Conservation (phyloP, 2,329 filamentous ascomycete species). For the Aspergillus carbonarius region DNA sequence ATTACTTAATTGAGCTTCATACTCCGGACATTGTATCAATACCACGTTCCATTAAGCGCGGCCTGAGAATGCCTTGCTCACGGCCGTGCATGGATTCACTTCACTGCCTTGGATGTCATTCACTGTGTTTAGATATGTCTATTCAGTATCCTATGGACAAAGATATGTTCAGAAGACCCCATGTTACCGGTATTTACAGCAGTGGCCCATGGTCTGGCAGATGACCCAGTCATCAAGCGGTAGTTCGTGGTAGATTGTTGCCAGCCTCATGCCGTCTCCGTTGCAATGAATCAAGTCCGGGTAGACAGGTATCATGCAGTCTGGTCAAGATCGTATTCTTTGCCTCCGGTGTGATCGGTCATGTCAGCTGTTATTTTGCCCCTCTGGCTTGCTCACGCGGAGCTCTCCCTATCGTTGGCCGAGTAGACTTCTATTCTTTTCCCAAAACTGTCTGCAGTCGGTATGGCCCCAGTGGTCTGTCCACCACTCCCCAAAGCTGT, state of each 20-base stretch:
- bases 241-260: not conserved
- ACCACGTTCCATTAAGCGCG: too few relatives aligned
- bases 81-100: too few relatives aligned
- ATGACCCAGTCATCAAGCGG: not conserved
- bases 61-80: not conserved
- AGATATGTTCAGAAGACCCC: not conserved
- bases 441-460: constrained; percentile 82
- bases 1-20: too few relatives aligned
- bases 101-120: too few relatives aligned
- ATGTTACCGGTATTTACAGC: not conserved
- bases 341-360: not conserved
- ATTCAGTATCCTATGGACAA: not conserved
- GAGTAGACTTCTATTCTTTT: constrained; percentile 68
- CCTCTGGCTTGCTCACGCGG: not conserved
- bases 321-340: not conserved
- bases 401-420: constrained; percentile 58
- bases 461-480: constrained; percentile 81
- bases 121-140: not conserved
- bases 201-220: not conserved
- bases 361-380: not conserved
- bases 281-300: not conserved
- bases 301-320: not conserved
- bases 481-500: constrained; percentile 98
- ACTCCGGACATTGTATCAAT: too few relatives aligned
- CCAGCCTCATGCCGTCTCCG: not conserved